Evolutionary conservation across 2,329 filamentous ascomycete genomes (phyloP), one percentile per base, ranked within the genome.

Genomic region (Venturia aucupariae): DNA sequence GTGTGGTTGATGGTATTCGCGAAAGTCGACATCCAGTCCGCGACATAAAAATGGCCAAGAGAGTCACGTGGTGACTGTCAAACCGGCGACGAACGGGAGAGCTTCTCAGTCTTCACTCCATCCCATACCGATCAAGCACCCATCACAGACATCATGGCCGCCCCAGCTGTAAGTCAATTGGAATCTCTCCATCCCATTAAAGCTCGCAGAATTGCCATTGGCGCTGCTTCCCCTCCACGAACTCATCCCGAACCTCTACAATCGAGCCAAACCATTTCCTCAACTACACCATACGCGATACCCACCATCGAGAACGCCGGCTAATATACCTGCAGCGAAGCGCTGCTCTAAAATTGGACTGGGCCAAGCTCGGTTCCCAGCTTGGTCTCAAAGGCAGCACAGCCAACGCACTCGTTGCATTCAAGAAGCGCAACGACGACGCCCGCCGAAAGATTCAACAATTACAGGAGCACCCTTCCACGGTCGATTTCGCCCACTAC

Each of bases 371-470:
- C 75, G 89, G 89, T 80, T 86, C 85, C 81, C 95, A 93, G 76
- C 92, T 99, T 74, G 93, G 93, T 78, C 91, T 99, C 79, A 90
- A 90, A 79, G 94, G 94, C 78, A 90, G 92, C 82, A 99, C 94
- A 71, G 92, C 90, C 71, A 81, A 88, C 73, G 89, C 93, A 68
- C 91, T 99, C 68, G 89, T 93, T 78, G 86, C 90, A 70, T 99
- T 99, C 89, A 99, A 99, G 87, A 94, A 96, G 87, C 92, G 94
- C 82, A 97, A 97, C 84, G 94, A 99, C 77, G 92, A 97, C 78
- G 93, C 91, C 76, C 92, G 93, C 81, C 93, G 94, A 83, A 93
- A 93, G 82, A 84, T 99, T 67, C 86, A 89, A 79, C 73, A 86
- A 68, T 90, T 99, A 66, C 87, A 86, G 68, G 91, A 96, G 80